phyloP scores from a whole-genome alignment of 2,329 filamentous ascomycete genomes.

The Hypoxylon sp. region DNA sequence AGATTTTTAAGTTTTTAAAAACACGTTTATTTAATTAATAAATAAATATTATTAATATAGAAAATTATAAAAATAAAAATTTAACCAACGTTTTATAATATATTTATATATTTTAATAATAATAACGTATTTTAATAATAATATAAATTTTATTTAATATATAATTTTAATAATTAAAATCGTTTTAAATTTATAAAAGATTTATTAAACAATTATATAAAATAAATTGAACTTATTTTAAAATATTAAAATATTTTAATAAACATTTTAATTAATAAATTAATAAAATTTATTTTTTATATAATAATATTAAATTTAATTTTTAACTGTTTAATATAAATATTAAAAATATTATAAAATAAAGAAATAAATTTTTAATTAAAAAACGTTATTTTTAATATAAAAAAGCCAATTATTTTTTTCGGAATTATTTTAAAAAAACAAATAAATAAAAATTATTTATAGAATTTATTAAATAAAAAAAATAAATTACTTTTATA shows the following conservation, averaged over 20 bases:
- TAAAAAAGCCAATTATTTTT: background rate
- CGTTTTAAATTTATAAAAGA: too few species aligned
- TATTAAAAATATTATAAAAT: background rate
- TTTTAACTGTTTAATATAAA: background rate
- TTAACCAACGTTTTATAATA: too few species aligned
- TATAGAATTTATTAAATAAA: too few species aligned
- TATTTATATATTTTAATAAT: too few species aligned
- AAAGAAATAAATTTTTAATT: background rate
- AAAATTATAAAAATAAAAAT: too few species aligned
- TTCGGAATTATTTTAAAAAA: background rate
- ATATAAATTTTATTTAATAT: too few species aligned
- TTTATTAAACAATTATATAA: background rate
- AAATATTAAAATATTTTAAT: background rate
- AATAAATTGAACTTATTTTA: background rate
- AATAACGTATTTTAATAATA: too few species aligned
- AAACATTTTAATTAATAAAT: background rate
- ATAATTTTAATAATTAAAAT: too few species aligned
- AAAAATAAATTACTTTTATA: background rate
- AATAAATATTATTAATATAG: too few species aligned
- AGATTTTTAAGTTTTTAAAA: too few species aligned
- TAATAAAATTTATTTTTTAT: too few species aligned
- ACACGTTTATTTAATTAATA: too few species aligned
- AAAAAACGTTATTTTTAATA: background rate
- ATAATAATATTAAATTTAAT: background rate
- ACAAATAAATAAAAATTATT: background rate